Conservation (phyloP, 2,329 filamentous ascomycete species). For the Diplodia scrobiculata region DNA sequence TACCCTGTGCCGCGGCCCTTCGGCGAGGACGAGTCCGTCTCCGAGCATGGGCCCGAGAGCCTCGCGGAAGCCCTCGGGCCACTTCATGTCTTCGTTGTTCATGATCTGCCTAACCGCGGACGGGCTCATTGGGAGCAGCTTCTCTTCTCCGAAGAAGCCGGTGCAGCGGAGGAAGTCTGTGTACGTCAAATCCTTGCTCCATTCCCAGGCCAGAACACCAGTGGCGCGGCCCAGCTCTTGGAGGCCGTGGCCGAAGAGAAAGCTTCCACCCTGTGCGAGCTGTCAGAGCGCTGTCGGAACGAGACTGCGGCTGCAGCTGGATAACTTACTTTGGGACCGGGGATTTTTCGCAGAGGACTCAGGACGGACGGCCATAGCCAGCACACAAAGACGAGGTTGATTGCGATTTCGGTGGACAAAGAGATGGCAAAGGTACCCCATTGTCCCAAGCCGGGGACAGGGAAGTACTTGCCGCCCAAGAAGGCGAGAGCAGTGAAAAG, state of each 20-base stretch:
- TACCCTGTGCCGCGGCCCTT: conserved; percentile 49
- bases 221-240: neutral
- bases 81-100: neutral
- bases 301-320: no score
- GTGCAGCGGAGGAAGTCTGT: conserved; percentile 2
- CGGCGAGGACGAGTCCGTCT: conserved; percentile 50
- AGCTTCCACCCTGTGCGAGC: neutral
- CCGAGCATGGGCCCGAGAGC: conserved; percentile 38
- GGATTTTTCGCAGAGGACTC: conserved; percentile 1
- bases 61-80: neutral
- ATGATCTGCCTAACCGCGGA: neutral
- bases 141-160: conserved; percentile 9
- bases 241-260: neutral
- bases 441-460: neutral
- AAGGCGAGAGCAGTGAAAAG: neutral
- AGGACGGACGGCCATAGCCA: conserved; percentile 3
- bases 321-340: conserved; percentile 1
- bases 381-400: neutral
- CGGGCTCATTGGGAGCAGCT: conserved; percentile 8
- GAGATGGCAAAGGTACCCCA: neutral
- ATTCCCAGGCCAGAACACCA: conserved; percentile 10
- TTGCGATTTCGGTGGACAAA: neutral
- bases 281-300: no score
- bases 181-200: neutral
- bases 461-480: neutral